Evolutionary conservation across 2,329 filamentous ascomycete species (phyloP).

Genomic region (Beauveria pseudobassiana): DNA sequence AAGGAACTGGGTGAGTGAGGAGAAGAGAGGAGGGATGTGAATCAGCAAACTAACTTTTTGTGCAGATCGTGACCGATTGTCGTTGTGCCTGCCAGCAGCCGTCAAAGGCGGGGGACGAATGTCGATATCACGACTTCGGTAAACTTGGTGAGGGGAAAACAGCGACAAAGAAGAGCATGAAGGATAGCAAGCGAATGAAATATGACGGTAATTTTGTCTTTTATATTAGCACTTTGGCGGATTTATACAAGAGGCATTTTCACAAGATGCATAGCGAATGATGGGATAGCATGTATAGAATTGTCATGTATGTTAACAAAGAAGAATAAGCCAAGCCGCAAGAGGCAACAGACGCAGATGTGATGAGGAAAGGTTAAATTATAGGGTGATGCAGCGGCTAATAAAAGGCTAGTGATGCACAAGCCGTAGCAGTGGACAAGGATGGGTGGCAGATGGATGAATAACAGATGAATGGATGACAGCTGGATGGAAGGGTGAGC

Average conservation of each 20-base stretch:
- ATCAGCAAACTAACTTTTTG: slow-evolving; percentile 16
- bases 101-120: slow-evolving; percentile 41
- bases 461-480: neutral
- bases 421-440: neutral
- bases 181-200: neutral
- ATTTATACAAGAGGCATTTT: neutral
- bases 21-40: neutral
- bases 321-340: neutral
- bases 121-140: slow-evolving; percentile 14
- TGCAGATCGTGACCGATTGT: slow-evolving; percentile 47
- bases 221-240: neutral
- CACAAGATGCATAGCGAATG: neutral
- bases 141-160: neutral
- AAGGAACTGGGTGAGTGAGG: slow-evolving; percentile 58
- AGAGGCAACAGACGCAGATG: neutral
- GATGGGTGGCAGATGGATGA: neutral
- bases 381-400: neutral
- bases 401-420: neutral
- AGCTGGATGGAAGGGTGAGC: neutral
- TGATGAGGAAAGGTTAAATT: neutral
- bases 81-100: slow-evolving; percentile 46
- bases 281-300: neutral
- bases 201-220: neutral
- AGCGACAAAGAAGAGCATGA: neutral
- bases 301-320: neutral